These are phyloP conservation scores for Penicillium steckii DNA, from an alignment of 495 filamentous ascomycete species.

Conservation along the genomic window DNA sequence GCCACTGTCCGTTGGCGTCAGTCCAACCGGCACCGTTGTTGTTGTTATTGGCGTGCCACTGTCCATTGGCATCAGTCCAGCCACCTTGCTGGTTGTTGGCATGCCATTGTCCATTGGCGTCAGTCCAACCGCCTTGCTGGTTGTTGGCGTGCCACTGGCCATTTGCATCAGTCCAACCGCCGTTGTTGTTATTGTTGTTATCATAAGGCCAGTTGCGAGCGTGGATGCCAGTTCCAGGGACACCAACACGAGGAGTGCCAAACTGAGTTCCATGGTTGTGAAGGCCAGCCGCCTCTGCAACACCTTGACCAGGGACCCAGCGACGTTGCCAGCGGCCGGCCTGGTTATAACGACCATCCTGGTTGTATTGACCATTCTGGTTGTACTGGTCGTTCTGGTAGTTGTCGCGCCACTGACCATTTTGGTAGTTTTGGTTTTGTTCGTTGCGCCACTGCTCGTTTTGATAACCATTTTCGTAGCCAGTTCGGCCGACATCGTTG, in stretches of 20 bases:
- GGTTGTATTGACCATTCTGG: not conserved
- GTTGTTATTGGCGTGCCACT: constrained; percentile 15
- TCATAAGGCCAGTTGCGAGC: constrained; percentile 13
- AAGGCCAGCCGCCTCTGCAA: not conserved
- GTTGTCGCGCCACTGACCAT: constrained; percentile 8
- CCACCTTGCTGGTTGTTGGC: constrained; percentile 8
- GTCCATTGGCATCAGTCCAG: constrained; percentile 16
- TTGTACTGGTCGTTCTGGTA: constrained; percentile 7
- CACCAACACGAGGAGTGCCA: constrained; percentile 8
- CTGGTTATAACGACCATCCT: constrained; percentile 17
- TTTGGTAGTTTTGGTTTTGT: constrained; percentile 14
- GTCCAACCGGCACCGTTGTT: constrained; percentile 19
- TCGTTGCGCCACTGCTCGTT: constrained; percentile 18
- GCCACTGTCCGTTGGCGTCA: constrained; percentile 20
- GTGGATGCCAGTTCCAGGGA: constrained; percentile 12
- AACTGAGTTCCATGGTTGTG: constrained; percentile 4
- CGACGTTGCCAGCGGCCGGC: constrained; percentile 11
- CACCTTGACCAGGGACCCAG: not conserved
- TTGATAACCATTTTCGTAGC: constrained; percentile 11
- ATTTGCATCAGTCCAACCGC: constrained; percentile 17
- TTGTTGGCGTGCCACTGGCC: constrained; percentile 20
- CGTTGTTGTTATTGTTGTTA: constrained; percentile 9
- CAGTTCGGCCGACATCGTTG: constrained; percentile 7
- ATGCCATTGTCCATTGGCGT: constrained; percentile 14
- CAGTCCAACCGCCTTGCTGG: constrained; percentile 16